Percentiles rank a stretch among this genome's conserved stretches.
Conservation (phyloP, 75 land plant genomes). For the Picea glauca region DNA sequence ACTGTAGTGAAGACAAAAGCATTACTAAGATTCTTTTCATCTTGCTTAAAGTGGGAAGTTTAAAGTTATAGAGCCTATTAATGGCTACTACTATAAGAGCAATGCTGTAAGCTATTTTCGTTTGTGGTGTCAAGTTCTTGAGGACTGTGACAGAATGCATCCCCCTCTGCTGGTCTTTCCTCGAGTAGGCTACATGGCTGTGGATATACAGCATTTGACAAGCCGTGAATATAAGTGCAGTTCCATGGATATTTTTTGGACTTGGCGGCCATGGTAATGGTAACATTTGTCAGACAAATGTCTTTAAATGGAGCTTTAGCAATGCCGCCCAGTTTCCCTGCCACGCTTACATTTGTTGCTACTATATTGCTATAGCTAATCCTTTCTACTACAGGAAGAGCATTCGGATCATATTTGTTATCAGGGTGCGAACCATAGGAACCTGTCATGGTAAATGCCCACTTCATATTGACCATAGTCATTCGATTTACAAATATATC, state of each 20-base stretch:
- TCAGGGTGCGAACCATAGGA: constrained; percentile 68
- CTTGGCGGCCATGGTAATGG: constrained; percentile 27
- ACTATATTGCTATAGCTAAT: constrained; percentile 61
- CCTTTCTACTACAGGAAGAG: constrained; percentile 62
- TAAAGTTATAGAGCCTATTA: no score
- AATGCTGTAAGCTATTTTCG: background rate
- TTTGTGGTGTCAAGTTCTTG: background rate
- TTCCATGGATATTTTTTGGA: constrained; percentile 23
- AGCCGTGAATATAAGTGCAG: constrained; percentile 46
- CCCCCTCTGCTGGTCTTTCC: constrained; percentile 6
- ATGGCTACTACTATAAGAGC: constrained; percentile 3
- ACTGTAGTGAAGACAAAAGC: no score
- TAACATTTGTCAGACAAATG: constrained; percentile 66
- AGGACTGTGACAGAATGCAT: background rate
- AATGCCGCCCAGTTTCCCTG: constrained; percentile 65
- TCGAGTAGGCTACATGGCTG: constrained; percentile 28
- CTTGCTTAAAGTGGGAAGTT: no score
- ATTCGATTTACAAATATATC: constrained; percentile 49
- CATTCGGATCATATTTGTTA: constrained; percentile 54
- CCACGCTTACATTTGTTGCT: constrained; percentile 68
- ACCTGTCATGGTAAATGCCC: constrained; percentile 59
- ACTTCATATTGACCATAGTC: constrained; percentile 59
- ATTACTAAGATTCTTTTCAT: no score
- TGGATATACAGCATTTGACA: constrained; percentile 32
- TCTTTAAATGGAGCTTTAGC: constrained; percentile 47